Evolutionary conservation across 306 rosid species (phyloP), one percentile per base, ranked within the genome.

Genomic region (Adenanthera pavonina): DNA sequence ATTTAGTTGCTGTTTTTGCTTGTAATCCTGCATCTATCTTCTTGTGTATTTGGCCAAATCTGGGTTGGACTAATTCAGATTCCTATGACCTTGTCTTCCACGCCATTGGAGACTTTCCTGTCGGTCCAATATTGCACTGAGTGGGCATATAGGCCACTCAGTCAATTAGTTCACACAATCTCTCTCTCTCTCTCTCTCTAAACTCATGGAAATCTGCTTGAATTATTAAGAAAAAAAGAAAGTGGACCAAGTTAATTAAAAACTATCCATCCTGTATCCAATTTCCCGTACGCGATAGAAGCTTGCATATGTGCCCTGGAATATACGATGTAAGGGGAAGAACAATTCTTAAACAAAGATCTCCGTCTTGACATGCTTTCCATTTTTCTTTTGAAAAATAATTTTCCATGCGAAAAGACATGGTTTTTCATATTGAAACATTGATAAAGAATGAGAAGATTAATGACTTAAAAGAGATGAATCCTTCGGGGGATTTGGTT

Each of bases 1-100:
- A 80, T 52, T 47, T 52, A 61, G 56, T 60, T 67, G 36, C 60
- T 16, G 14, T 30, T 79, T 56, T 33, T 43, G 52, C 48, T 33
- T 33, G 57, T 69, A 46, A 35, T 79, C 40, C 72, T 71, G 77
- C 69, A 14, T 16, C 30, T 51, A 7, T 6, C 53, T 35, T 20
- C 5, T 35, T 51, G 25, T 25, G 8, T 17, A 57, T 56, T 56
- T 69, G 38, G 60, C 48, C 64, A 77, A 10, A 53, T 11, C 49
- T 54, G 33, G n/a, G 40, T 20, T 69, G 74, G n/a, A 40, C 73
- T 9, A 38, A 3, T 17, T 44, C 9, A 69, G 79, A 33, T 36
- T 35, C 62, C 35, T 73, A 51, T 52, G 72, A 66, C 20, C 17
- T 47, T 43, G 3, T 49, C 67, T 38, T 14, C 9, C 51, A 10